Evolutionary conservation across 257 asterid genomes (phyloP), one percentile per base, ranked within the genome.

Genomic region (Nicotiana sylvestris): DNA sequence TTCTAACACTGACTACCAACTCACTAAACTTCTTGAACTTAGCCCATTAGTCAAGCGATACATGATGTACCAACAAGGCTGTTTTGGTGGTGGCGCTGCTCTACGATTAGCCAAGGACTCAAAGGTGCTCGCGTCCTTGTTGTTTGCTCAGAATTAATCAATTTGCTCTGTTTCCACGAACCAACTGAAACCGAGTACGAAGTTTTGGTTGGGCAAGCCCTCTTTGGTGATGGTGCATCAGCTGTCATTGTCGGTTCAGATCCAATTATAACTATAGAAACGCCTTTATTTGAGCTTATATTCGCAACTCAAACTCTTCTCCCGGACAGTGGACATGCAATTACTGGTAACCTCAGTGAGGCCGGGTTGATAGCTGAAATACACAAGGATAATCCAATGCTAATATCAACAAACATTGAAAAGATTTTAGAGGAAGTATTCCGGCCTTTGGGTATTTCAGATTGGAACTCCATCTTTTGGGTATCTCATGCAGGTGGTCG

Each of bases 11-110:
- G 21, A 83, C 49, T 83, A 66, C 15, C 76, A 67, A 67, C 53
- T 67, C 29, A 67, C 13, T 33, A 33, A 33, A 39, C 53, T 33
- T 67, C 65, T 83, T 46, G 83, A 66, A 77, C 83, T 83, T 51
- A 16, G 37, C 0, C 81, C 16, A 37, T 33, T 83, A 7, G 65
- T 83, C 1, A 83, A 83, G 6, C 64, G 83, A 25, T 55, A 21
- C 21, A 78, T 83, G 86, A 67, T 83, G 81, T 83, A 83, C 65
- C 83, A 78, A 29, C 83, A 83, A 53, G 83, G 86, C 37, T 83
- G 86, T 27, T 78, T 43, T 43, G 86, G 67, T 58, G 80, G 83
- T 0, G 83, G 80, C 8, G 58, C 83, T 4, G 15, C 3, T 3
- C 69, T 84, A 4, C 66, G 84, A 17, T 43, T 84, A 9, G 84